Evolutionary conservation across 805 yeast genomes (phyloP).

Genomic region (Blastobotrys mokoenaii): DNA sequence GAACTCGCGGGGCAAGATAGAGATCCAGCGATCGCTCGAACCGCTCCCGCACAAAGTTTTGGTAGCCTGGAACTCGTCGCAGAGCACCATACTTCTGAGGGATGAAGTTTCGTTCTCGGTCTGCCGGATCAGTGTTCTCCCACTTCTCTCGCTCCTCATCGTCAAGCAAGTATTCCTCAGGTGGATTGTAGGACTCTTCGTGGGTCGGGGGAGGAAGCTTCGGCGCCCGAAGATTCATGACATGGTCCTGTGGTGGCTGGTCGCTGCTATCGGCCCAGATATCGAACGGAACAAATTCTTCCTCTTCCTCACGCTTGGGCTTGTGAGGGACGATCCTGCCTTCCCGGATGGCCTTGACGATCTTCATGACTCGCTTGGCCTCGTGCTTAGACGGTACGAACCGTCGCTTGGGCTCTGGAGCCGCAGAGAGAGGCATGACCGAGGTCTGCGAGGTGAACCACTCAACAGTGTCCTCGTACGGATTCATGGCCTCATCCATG

Average conservation of each 20-base stretch:
- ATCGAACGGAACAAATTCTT: constrained; percentile 52
- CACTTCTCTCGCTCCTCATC: constrained; percentile 70
- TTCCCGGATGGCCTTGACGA: constrained; percentile 91
- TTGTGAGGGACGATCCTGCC: constrained; percentile 83
- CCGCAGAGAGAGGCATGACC: constrained; percentile 84
- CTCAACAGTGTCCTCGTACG: constrained; percentile 89
- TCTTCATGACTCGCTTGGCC: constrained; percentile 92
- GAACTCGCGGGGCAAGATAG: constrained; percentile 92
- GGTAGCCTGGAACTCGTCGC: constrained; percentile 91
- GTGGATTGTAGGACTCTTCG: constrained; percentile 96
- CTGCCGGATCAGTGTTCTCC: constrained; percentile 62
- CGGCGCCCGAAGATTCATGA: constrained; percentile 92
- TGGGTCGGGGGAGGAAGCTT: constrained; percentile 92
- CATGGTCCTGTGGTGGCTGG: constrained; percentile 56
- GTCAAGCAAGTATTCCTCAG: constrained; percentile 80
- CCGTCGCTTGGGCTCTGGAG: constrained; percentile 95
- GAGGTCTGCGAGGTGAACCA: constrained; percentile 88
- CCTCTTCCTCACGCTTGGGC: constrained; percentile 38
- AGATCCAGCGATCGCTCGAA: constrained; percentile 92
- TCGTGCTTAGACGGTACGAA: constrained; percentile 95
- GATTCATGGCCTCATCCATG: constrained; percentile 71
- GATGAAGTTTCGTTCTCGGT: constrained; percentile 67
- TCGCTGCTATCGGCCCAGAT: constrained; percentile 73
- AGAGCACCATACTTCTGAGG: constrained; percentile 78
- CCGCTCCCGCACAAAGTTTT: constrained; percentile 74